Conservation (phyloP, 2,329 filamentous ascomycete species). For the Verticillium zaregamsianum region DNA sequence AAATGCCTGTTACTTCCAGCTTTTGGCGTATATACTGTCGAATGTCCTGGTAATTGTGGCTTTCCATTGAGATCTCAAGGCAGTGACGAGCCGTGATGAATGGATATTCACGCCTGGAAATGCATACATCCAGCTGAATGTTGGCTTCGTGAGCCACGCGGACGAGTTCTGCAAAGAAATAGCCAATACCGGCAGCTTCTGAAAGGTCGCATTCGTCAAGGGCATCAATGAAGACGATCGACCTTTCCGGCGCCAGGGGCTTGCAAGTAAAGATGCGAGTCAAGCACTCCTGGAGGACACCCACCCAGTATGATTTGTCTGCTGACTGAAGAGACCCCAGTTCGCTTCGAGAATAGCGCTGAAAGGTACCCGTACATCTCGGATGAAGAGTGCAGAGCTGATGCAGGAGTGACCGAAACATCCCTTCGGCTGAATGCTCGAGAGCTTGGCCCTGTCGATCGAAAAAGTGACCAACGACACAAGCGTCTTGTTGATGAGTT, state of each 20-base stretch:
- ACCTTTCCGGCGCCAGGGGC: neutral
- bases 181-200: neutral
- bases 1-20: neutral
- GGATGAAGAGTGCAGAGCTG: constrained; percentile 3
- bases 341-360: neutral
- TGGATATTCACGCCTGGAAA: constrained; percentile 3
- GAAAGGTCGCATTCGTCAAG: constrained; percentile 11
- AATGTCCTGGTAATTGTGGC: constrained; percentile 7
- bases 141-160: neutral
- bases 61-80: neutral
- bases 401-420: constrained; percentile 7
- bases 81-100: too few species aligned
- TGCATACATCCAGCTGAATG: constrained; percentile 4
- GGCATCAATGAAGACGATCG: constrained; percentile 11
- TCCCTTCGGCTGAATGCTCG: constrained; percentile 1
- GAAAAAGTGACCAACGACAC: constrained; percentile 9
- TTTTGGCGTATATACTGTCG: constrained; percentile 3
- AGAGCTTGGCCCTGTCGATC: constrained; percentile 2
- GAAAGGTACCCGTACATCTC: neutral
- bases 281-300: neutral
- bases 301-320: too few species aligned
- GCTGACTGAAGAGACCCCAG: too few species aligned
- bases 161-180: constrained; percentile 3
- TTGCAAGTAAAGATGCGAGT: neutral
- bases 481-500: neutral